phyloP scores from a whole-genome alignment of 495 filamentous ascomycete genomes.

The Xylaria scruposa region DNA sequence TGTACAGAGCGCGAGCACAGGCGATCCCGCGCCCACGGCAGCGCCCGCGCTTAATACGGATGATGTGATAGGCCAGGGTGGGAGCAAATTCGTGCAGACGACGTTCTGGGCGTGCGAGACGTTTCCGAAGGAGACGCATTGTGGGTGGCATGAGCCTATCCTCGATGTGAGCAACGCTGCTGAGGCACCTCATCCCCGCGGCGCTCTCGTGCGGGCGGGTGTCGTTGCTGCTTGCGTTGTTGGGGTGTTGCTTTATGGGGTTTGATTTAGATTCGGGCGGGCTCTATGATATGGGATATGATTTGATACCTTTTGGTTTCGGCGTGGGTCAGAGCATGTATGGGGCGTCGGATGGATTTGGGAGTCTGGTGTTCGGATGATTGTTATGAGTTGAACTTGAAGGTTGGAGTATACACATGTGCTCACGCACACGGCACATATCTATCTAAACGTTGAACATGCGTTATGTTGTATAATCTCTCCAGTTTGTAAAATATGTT shows the following conservation, averaged over 20 bases:
- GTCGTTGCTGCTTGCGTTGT: neutral
- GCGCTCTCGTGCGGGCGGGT: neutral
- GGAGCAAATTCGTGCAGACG: constrained; percentile 43
- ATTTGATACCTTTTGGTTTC: neutral
- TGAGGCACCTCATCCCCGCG: neutral
- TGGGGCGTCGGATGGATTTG: neutral
- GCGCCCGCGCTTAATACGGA: constrained; percentile 26
- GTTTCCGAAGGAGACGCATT: constrained; percentile 42
- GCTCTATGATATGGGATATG: neutral
- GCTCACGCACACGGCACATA: neutral
- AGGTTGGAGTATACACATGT: neutral
- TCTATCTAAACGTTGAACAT: neutral
- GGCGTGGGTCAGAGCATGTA: neutral
- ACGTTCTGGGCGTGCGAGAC: constrained; percentile 53
- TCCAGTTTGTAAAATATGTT: neutral
- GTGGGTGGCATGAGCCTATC: constrained; percentile 54
- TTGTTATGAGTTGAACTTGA: neutral
- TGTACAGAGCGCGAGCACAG: neutral
- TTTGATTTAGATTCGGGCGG: neutral
- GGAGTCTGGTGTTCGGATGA: constrained; percentile 1
- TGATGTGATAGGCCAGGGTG: neutral
- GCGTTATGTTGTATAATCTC: neutral
- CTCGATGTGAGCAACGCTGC: constrained; percentile 36
- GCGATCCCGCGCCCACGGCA: constrained; percentile 29
- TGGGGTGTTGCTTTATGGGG: neutral